Base-by-base conservation (phyloP, 2,329 filamentous ascomycete species). In the Neonectria faginata region DNA sequence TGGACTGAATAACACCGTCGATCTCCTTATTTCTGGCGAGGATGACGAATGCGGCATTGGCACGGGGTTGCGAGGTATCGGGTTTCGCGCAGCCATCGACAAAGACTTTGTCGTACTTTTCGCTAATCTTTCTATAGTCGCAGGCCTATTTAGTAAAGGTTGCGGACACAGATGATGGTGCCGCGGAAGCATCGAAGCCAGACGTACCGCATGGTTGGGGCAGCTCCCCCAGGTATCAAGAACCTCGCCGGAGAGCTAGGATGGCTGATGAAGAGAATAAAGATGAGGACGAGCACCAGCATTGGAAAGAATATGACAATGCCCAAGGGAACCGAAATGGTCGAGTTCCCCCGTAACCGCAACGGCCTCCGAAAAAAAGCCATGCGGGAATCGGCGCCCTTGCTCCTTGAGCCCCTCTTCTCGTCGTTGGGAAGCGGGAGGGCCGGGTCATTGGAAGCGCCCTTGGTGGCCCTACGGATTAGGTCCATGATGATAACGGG, bases 21-120 rank as follows among this genome's bases (percentile, higher is more conserved):
- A 99, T 80, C 82, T 99, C 96, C 84, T 97, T 97, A 78, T 99
- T 98, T 73, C 96, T 86, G 59, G 96, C 96, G 64, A 99, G 86
- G 42, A 99, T 94, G 68, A 99, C 96, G 75, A 99, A 97, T 27
- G 93, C 95, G 65, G 93, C 96, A 76, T 98, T 99, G 71, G 93
- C 96, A 76, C 94, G 89, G 45, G 93, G 93, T 66, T 89, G 86
- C 70, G 88, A 89, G 36, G 90, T 92, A 74, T 97, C 91, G 53
- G 92, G 90, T 71, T 94, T 90, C 74, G 93, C 86, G 78, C 96
- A 99, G 70, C 96, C 96, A 41, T 90, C 92, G 55, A 94, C 92
- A 75, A 99, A 99, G 56, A 97, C 94, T 81, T 97, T 97, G 82
- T 99, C 96, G 80, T 98, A 89, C 75, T 97, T 92, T 81, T 98